These are phyloP conservation scores for Deinandra increscens DNA, from an alignment of 129 eudicot species.

Conservation along the genomic window DNA sequence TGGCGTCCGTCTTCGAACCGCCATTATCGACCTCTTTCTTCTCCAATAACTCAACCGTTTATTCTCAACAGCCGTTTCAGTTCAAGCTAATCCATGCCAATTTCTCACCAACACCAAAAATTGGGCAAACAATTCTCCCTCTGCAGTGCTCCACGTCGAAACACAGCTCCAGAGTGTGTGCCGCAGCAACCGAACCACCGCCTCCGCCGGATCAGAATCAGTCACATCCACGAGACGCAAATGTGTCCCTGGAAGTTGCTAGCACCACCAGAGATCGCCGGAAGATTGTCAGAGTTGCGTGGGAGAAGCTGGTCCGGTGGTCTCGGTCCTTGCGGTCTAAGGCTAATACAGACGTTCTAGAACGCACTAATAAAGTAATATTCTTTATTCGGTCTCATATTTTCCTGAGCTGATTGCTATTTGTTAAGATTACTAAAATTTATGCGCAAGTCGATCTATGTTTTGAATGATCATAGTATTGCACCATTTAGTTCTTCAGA, in stretches of 20 bases:
- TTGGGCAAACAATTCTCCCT: slow-evolving; percentile 10
- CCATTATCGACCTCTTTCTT: slow-evolving; percentile 37
- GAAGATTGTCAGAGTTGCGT: slow-evolving; percentile 71
- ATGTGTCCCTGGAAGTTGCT: slow-evolving; percentile 31
- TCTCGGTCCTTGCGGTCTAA: slow-evolving; percentile 77
- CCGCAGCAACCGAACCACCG: slow-evolving; percentile 28
- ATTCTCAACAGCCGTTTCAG: slow-evolving; percentile 5
- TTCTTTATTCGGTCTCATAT: background rate
- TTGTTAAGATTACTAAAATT: background rate
- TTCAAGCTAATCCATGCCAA: slow-evolving; percentile 20
- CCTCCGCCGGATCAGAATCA: slow-evolving; percentile 36
- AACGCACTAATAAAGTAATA: slow-evolving; percentile 81
- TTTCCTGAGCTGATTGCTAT: slow-evolving; percentile 3
- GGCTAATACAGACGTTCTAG: slow-evolving; percentile 81
- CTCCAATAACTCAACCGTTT: slow-evolving; percentile 23
- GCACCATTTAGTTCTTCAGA: background rate
- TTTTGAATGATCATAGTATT: background rate
- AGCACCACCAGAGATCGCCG: slow-evolving; percentile 59
- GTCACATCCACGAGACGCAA: slow-evolving; percentile 17
- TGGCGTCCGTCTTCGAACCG: slow-evolving; percentile 39
- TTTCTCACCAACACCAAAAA: slow-evolving; percentile 30
- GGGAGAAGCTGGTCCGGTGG: slow-evolving; percentile 99
- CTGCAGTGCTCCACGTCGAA: slow-evolving; percentile 23
- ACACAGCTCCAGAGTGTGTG: slow-evolving; percentile 18
- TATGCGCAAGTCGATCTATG: background rate